Evolutionary conservation across 352 stramenopile species (phyloP).

Genomic region (Pythium pyrilobum): DNA sequence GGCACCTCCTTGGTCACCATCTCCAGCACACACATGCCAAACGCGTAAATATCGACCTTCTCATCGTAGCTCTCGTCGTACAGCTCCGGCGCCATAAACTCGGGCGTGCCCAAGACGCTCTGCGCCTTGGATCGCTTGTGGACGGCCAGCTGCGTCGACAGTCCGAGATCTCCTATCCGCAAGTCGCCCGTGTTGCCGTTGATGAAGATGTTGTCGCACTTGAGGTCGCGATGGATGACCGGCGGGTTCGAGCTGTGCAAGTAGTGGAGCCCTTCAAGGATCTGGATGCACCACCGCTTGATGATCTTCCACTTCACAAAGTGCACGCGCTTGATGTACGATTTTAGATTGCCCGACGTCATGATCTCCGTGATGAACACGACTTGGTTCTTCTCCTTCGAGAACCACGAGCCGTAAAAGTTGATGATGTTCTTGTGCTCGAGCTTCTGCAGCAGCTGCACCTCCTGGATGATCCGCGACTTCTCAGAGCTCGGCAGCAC

Average conservation of each 20-base stretch:
- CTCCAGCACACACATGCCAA: slow-evolving; percentile 99
- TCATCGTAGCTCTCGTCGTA: slow-evolving; percentile 98
- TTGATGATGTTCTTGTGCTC: slow-evolving; percentile 99
- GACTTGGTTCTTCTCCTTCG: slow-evolving; percentile 97
- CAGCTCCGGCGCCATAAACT: slow-evolving; percentile 99
- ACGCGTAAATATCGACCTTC: slow-evolving; percentile 97
- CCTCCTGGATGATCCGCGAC: slow-evolving; percentile 96
- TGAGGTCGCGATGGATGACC: slow-evolving; percentile 92
- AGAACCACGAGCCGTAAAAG: slow-evolving; percentile 98
- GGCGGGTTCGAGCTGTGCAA: slow-evolving; percentile 86
- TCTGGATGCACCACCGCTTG: slow-evolving; percentile 97
- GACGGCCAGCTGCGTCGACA: slow-evolving; percentile 81
- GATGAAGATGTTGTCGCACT: slow-evolving; percentile 98
- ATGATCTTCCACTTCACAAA: slow-evolving; percentile 98
- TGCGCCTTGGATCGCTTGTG: slow-evolving; percentile 76
- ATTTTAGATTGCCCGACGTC: slow-evolving; percentile 93
- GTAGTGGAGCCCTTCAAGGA: slow-evolving; percentile 94
- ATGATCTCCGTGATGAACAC: slow-evolving; percentile 99
- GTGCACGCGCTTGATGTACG: slow-evolving; percentile 97
- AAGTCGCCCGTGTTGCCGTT: slow-evolving; percentile 97
- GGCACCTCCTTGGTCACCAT: slow-evolving; percentile 99
- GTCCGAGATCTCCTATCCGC: slow-evolving; percentile 96
- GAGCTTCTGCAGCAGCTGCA: slow-evolving; percentile 95
- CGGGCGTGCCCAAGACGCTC: slow-evolving; percentile 96
- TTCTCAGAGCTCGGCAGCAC: slow-evolving; percentile 94